phyloP scores from a whole-genome alignment of 169 alveolate species.

The Miamiensis avidus region DNA sequence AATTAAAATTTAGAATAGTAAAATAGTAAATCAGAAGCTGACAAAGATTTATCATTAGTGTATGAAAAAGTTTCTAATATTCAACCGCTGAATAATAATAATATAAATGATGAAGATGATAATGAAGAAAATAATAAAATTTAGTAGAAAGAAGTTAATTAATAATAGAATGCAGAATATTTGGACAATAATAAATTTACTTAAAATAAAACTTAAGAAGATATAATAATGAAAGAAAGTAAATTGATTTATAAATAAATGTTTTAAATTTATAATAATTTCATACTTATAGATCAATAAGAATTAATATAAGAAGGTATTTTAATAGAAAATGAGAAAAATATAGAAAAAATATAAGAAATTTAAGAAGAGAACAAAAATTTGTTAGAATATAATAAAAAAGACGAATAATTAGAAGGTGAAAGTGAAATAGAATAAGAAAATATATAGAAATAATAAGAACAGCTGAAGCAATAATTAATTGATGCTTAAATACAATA shows the following conservation, averaged over 20 bases:
- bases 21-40: background rate
- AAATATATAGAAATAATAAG: background rate
- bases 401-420: background rate
- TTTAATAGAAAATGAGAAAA: background rate
- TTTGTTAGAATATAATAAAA: background rate
- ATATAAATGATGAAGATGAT: background rate
- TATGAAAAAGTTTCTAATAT: background rate
- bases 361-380: no score
- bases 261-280: no score
- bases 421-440: background rate
- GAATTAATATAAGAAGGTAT: background rate
- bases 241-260: no score
- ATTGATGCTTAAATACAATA: background rate
- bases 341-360: background rate
- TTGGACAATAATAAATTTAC: no score
- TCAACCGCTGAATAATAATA: background rate
- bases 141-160: background rate
- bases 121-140: background rate
- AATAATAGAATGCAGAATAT: background rate
- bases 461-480: background rate
- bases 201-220: background rate
- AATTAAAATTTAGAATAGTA: no score
- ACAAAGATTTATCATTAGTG: background rate
- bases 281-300: background rate
- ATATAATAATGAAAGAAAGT: no score